These are phyloP conservation scores for Cucumis cinereus DNA, from an alignment of 306 rosid genomes.

Conservation along the genomic window DNA sequence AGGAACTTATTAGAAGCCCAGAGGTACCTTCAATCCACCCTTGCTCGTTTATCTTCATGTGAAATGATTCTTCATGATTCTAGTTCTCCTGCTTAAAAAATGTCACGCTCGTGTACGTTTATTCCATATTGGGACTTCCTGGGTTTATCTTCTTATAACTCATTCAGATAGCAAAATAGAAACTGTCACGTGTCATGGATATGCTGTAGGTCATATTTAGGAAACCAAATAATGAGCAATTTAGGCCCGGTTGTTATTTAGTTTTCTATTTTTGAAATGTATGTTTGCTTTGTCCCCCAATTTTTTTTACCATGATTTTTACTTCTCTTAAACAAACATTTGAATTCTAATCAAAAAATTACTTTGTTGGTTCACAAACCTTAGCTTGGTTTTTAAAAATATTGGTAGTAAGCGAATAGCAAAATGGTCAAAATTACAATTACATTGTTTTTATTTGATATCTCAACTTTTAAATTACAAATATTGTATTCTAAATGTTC, in stretches of 20 bases:
- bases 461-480: no score
- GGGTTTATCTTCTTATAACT: not conserved
- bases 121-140: not conserved
- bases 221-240: not conserved
- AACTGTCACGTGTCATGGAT: not conserved
- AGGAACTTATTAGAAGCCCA: conserved; percentile 69
- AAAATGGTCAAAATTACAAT: no score
- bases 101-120: not conserved
- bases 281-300: no score
- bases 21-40: conserved; percentile 38
- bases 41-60: conserved; percentile 4
- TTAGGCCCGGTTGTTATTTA: not conserved
- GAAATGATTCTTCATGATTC: not conserved
- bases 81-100: not conserved
- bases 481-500: no score
- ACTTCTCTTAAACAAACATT: no score
- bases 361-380: no score
- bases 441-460: no score
- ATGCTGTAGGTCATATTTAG: not conserved
- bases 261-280: no score
- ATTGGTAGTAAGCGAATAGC: no score
- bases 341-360: no score
- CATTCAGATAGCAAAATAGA: not conserved
- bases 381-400: no score
- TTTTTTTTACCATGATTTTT: no score